phyloP scores from a whole-genome alignment of 148 eudicot species.

The Rhododendron simsii region DNA sequence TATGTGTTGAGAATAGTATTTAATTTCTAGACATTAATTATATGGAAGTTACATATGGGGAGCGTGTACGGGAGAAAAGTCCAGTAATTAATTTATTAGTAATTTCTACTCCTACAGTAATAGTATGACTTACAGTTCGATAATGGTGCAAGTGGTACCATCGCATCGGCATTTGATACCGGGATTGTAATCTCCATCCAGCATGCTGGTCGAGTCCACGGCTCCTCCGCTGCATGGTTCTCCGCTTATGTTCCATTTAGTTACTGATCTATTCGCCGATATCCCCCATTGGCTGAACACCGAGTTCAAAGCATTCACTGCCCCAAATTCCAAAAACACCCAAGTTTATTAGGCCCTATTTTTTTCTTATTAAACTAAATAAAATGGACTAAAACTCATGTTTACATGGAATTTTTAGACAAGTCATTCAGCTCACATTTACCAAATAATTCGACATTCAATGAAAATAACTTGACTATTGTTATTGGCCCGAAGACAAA shows the following conservation, averaged over 20 bases:
- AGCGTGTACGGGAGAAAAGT: neutral
- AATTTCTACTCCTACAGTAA: no score
- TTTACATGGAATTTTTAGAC: no score
- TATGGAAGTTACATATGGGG: neutral
- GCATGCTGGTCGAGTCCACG: constrained; percentile 29
- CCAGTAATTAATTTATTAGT: neutral
- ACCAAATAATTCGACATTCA: no score
- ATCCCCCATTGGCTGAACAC: constrained; percentile 46
- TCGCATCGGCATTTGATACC: constrained; percentile 66
- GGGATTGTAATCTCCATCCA: constrained; percentile 32
- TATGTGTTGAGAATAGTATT: neutral
- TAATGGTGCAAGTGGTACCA: constrained; percentile 54
- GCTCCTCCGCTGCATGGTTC: constrained; percentile 67
- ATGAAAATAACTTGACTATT: no score
- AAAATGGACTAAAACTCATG: no score
- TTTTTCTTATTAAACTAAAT: no score
- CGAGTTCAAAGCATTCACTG: constrained; percentile 50
- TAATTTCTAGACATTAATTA: neutral
- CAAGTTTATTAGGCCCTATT: neutral
- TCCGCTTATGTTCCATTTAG: constrained; percentile 66
- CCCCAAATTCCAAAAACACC: constrained; percentile 8
- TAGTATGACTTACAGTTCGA: constrained; percentile 34
- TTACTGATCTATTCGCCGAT: neutral
- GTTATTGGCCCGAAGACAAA: no score
- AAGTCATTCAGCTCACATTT: no score